Base-by-base conservation (phyloP, 2,329 filamentous ascomycete genomes). In the Alternaria incomplexa region DNA sequence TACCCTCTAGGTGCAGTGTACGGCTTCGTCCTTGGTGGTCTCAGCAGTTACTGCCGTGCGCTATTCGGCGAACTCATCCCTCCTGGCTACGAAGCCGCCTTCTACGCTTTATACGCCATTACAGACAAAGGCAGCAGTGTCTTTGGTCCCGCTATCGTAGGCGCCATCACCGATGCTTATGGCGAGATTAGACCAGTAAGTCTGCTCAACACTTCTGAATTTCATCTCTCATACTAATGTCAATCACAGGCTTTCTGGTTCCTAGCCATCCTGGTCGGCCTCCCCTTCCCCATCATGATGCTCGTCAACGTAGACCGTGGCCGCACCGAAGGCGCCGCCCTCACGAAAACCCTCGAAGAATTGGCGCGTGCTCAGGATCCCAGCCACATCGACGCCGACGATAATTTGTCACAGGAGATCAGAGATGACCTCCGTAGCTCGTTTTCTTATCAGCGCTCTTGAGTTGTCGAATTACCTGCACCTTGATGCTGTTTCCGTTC, bases 71-170 rank as follows among this genome's bases (percentile, higher is more conserved):
- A 98, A 79, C 85, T 99, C 60, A 97, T 99, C 58, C 96, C 96
- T 2, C 93, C 93, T 0, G 96, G 96, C 5, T 96, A 91, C 28
- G 96, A 99, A 81, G 94, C 96, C 0, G 94, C 95, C 0, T 99
- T 99, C 77, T 99, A 97, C 77, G 94, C 95, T 0, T 85, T 99
- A 2, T 99, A 98, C 77, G 96, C 96, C 36, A 97, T 98, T 67
- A 98, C 96, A 2, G 96, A 99, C 79, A 99, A 99, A 80, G 94
- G 95, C 1, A 96, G 92, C 22, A 96, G 92, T 76, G 85, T 98
- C 3, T 97, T 99, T 79, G 96, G 96, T 0, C 96, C 96, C 0
- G 91, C 93, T 0, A 95, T 99, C 76, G 96, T 99, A 0, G 96
- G 94, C 1, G 89, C 90, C 12, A 97, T 99, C 68, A 97, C 96